These are phyloP conservation scores for Hyphopichia wangnamkhiaoensis DNA, from an alignment of 1,139 yeast genomes.

Conservation along the genomic window DNA sequence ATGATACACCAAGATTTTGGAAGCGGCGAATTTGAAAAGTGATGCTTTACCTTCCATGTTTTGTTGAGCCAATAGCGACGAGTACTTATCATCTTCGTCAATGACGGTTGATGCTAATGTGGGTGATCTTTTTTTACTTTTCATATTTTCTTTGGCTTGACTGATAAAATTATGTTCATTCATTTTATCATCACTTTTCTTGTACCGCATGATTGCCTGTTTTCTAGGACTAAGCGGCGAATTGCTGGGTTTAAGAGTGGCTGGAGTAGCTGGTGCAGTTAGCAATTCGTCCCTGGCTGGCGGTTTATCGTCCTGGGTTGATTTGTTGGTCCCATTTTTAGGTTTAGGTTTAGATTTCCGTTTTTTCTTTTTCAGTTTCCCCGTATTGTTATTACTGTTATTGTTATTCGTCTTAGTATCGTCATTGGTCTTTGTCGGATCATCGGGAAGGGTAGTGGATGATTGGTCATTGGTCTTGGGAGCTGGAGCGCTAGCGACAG, in stretches of 20 bases:
- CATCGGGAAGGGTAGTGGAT: too few species aligned
- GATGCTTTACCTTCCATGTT: constrained; percentile 39
- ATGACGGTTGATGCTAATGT: background rate
- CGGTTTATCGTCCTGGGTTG: background rate
- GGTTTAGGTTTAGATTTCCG: constrained; percentile 1
- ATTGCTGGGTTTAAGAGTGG: background rate
- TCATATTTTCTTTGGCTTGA: constrained; percentile 32
- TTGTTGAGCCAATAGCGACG: constrained; percentile 5
- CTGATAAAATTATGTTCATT: constrained; percentile 21
- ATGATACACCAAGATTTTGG: constrained; percentile 47
- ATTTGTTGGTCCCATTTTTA: background rate
- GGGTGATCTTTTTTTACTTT: constrained; percentile 11
- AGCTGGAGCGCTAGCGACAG: too few species aligned
- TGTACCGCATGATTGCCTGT: constrained; percentile 42
- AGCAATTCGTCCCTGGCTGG: background rate
- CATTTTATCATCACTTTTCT: constrained; percentile 30
- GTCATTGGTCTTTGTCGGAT: too few species aligned
- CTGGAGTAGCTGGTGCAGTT: background rate
- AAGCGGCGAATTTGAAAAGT: constrained; percentile 36
- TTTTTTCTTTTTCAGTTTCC: constrained; percentile 2
- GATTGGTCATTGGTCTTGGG: too few species aligned
- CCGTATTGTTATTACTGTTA: too few species aligned
- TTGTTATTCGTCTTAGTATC: too few species aligned
- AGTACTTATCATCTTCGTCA: constrained; percentile 6
- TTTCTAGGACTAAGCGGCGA: constrained; percentile 35